Base-by-base conservation (phyloP, 169 alveolate species). In the Plasmodium billcollinsi region DNA sequence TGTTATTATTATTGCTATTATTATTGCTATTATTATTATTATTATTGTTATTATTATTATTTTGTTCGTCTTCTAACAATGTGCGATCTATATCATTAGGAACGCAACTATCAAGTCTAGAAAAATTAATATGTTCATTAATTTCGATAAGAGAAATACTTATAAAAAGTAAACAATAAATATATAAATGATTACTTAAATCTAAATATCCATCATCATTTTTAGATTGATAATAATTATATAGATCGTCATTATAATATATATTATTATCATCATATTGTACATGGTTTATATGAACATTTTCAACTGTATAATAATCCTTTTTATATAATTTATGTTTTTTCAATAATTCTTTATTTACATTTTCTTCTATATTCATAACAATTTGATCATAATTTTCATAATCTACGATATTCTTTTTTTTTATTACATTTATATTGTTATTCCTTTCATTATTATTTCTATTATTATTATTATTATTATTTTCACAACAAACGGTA, bases 141-240 rank as follows among this genome's bases (percentile, higher is more conserved):
- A 72, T 66, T 50, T 70, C 88, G 12, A 86, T 59, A 15, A 86
- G 75, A 21, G 86, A 54, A 54, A 86, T 73, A 62, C 92, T 72
- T 21, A 86, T 72, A 47, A 86, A 86, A 26, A 86, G 76, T 24
- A 86, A 18, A 20, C 92, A 86, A 73, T 86, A 86, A 71, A 86
- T 86, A 54, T 72, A 86, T 58, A 86, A 66, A 7, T 15, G 73
- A 20, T 86, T 63, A 49, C 92, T 86, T 65, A 86, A 61, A 65
- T 67, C 73, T 45, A 86, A 21, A 67, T 72, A 70, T 56, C 73
- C 58, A 47, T 56, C 58, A 18, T 58, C 50, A 54, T 71, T 47
- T 0, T 39, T 39, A 39, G 78, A 43, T 15, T 78, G 52, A 56
- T 63, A 78, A 54, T 78, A 63, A 26, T 12, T 61, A 56, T 73